Conservation (phyloP, 768 basidiomycete genomes). For the Phanerochaete carnosa region DNA sequence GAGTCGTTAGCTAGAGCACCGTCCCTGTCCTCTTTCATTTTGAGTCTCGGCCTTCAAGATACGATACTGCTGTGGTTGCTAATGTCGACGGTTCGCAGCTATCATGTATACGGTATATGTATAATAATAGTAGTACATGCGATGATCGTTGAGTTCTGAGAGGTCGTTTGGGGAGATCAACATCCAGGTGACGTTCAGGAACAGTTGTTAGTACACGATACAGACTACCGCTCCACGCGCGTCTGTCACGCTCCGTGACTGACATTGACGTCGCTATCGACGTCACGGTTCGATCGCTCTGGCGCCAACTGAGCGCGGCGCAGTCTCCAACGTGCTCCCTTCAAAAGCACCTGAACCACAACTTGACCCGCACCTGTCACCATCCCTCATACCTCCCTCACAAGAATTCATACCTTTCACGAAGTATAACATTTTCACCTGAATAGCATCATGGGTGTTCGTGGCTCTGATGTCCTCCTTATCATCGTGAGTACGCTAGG, state of each 20-base stretch:
- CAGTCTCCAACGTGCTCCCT: not conserved
- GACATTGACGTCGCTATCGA: not conserved
- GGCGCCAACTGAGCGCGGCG: not conserved
- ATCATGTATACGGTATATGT: not conserved
- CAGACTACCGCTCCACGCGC: too few relatives aligned
- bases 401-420: not conserved
- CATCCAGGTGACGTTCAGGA: too few relatives aligned
- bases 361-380: not conserved
- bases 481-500: constrained; percentile 54
- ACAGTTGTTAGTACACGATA: too few relatives aligned
- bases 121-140: constrained; percentile 78
- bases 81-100: too few relatives aligned
- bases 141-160: too few relatives aligned
- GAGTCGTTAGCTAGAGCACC: not conserved
- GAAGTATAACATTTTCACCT: not conserved
- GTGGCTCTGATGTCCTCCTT: constrained; percentile 72
- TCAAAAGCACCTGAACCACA: constrained; percentile 2
- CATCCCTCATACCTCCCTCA: not conserved
- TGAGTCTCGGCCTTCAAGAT: not conserved
- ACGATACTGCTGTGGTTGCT: not conserved
- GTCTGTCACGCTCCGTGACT: not conserved
- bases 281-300: not conserved
- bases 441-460: constrained; percentile 34
- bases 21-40: not conserved
- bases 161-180: too few relatives aligned